Conservation (phyloP, 495 filamentous ascomycete genomes). For the Choiromyces venosus region DNA sequence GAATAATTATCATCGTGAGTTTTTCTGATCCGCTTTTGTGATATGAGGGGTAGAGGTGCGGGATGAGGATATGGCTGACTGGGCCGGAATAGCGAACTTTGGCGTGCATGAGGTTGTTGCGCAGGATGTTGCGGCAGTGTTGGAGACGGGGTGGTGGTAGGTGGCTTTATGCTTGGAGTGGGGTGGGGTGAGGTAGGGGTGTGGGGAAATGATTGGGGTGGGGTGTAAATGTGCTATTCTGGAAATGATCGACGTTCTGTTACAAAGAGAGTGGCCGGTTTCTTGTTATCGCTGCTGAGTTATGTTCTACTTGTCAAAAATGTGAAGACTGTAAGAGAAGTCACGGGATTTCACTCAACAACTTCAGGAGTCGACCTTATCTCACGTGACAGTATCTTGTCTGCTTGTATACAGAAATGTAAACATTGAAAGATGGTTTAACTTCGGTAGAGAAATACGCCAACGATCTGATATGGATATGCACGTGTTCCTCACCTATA, state of each 20-base stretch:
- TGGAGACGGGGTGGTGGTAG: constrained; percentile 28
- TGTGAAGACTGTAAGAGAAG: neutral
- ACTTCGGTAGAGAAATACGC: neutral
- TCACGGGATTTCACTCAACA: neutral
- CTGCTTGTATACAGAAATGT: neutral
- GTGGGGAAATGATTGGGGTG: neutral
- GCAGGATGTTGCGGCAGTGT: constrained; percentile 47
- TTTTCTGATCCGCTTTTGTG: constrained; percentile 23
- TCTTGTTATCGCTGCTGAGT: neutral
- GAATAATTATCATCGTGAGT: constrained; percentile 48
- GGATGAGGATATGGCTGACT: constrained; percentile 57
- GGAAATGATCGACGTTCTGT: neutral
- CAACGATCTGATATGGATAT: neutral
- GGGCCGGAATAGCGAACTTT: constrained; percentile 52
- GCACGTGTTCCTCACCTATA: neutral
- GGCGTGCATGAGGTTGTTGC: constrained; percentile 56
- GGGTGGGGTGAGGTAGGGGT: neutral
- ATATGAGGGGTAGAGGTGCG: too few species aligned
- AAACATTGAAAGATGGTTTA: neutral
- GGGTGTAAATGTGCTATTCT: neutral
- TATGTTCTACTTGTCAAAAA: neutral
- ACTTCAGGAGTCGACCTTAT: neutral
- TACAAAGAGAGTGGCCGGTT: neutral
- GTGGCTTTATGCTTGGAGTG: neutral
- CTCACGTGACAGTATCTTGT: neutral